Evolutionary conservation across 1,139 yeast species (phyloP).

Genomic region (Yamadazyma songkhlaensis): DNA sequence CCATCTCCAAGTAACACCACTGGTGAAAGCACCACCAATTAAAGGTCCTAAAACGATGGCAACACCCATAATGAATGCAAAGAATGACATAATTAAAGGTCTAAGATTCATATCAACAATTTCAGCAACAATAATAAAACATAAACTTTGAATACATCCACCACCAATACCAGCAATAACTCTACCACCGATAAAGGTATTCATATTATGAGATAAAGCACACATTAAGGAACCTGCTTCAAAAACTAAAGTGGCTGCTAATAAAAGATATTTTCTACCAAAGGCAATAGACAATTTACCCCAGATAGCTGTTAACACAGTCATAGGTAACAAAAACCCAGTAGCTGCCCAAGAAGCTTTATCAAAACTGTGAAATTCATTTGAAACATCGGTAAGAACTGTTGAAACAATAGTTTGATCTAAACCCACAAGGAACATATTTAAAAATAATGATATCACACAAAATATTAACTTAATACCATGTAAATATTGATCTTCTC

Average conservation of each 20-base stretch:
- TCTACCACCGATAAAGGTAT: conserved; percentile 37
- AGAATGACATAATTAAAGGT: conserved; percentile 34
- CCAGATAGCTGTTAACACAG: conserved; percentile 37
- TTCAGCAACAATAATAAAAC: conserved; percentile 28
- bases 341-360: conserved; percentile 61
- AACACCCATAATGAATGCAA: conserved; percentile 36
- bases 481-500: conserved; percentile 36
- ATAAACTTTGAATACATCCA: conserved; percentile 29
- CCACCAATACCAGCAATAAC: conserved; percentile 36
- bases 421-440: conserved; percentile 36
- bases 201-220: conserved; percentile 34
- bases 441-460: conserved; percentile 24
- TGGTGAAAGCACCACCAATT: conserved; percentile 50
- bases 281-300: conserved; percentile 44
- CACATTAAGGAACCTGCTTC: conserved; percentile 40
- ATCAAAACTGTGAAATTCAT: conserved; percentile 42
- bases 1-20: conserved; percentile 65
- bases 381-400: conserved; percentile 34
- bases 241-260: conserved; percentile 31
- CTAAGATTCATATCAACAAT: conserved; percentile 27
- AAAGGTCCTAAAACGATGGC: conserved; percentile 59
- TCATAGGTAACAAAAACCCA: conserved; percentile 50
- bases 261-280: conserved; percentile 42
- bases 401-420: conserved; percentile 44
- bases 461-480: conserved; percentile 29